A percentile compares a stretch with the other conserved stretches of the same genome.
phyloP scores from a whole-genome alignment of 352 stramenopile genomes.

The Labyrinthula sp. region DNA sequence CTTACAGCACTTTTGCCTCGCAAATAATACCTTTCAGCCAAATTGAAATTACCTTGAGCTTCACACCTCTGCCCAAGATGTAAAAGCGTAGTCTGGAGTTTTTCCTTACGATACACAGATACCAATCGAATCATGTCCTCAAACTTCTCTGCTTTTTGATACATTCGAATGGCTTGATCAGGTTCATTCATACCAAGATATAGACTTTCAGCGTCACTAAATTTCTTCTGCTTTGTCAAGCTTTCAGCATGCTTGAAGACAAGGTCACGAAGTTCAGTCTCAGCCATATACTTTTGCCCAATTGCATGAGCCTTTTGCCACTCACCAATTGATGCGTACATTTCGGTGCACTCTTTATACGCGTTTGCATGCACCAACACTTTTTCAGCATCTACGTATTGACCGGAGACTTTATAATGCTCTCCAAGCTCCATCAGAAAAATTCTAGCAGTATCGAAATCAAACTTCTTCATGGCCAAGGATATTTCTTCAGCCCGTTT shows the following conservation, averaged over 20 bases:
- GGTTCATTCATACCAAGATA: constrained; percentile 70
- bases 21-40: constrained; percentile 74
- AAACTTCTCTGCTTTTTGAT: constrained; percentile 81
- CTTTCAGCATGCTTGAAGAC: constrained; percentile 74
- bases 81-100: constrained; percentile 72
- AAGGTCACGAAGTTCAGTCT: constrained; percentile 63
- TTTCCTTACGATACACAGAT: constrained; percentile 65
- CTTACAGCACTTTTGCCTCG: constrained; percentile 65
- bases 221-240: constrained; percentile 60
- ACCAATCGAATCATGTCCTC: constrained; percentile 80
- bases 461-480: constrained; percentile 39
- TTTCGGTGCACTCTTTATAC: constrained; percentile 64
- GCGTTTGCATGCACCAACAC: constrained; percentile 71
- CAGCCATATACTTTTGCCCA: constrained; percentile 64
- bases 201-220: constrained; percentile 74
- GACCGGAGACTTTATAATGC: constrained; percentile 63
- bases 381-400: constrained; percentile 58
- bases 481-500: constrained; percentile 67
- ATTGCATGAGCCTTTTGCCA: constrained; percentile 76
- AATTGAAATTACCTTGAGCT: constrained; percentile 65
- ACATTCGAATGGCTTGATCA: constrained; percentile 80
- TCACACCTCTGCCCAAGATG: constrained; percentile 72
- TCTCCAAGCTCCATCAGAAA: constrained; percentile 62
- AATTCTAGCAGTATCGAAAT: constrained; percentile 58
- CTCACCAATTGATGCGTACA: constrained; percentile 71